Percentiles rank a stretch among this genome's conserved stretches.
These are phyloP conservation scores for Phyllosticta citribraziliensis DNA, from an alignment of 2,329 filamentous ascomycete genomes.

Conservation along the genomic window DNA sequence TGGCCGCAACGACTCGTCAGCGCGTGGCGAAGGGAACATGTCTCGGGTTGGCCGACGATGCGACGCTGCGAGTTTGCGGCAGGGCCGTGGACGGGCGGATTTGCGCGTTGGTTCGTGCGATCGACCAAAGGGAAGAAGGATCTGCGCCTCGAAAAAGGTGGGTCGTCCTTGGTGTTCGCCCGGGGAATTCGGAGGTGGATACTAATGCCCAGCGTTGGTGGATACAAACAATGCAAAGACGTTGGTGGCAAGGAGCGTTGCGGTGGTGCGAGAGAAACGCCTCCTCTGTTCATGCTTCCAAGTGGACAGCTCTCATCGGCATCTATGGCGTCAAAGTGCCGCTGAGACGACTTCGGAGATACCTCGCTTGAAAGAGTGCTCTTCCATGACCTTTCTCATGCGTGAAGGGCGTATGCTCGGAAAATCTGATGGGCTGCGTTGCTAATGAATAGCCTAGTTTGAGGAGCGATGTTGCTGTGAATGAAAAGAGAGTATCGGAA, in stretches of 20 bases:
- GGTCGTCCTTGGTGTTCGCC: not conserved
- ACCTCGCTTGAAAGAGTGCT: not conserved
- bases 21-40: not conserved
- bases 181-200: not conserved
- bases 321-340: not conserved
- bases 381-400: not conserved
- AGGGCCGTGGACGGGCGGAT: not conserved
- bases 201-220: not conserved
- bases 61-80: not conserved
- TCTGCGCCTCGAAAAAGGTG: not conserved
- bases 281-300: not conserved
- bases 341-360: not conserved
- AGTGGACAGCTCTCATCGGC: not conserved
- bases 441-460: not conserved
- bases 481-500: not conserved
- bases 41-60: not conserved
- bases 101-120: not conserved
- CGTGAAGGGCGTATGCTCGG: not conserved
- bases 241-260: not conserved
- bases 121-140: not conserved
- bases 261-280: not conserved
- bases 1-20: not conserved
- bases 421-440: not conserved
- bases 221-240: not conserved
- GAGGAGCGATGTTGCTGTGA: not conserved